Base-by-base conservation (phyloP, 192 early-diverging fungal genomes). In the Globomyces pollinis-pini region DNA sequence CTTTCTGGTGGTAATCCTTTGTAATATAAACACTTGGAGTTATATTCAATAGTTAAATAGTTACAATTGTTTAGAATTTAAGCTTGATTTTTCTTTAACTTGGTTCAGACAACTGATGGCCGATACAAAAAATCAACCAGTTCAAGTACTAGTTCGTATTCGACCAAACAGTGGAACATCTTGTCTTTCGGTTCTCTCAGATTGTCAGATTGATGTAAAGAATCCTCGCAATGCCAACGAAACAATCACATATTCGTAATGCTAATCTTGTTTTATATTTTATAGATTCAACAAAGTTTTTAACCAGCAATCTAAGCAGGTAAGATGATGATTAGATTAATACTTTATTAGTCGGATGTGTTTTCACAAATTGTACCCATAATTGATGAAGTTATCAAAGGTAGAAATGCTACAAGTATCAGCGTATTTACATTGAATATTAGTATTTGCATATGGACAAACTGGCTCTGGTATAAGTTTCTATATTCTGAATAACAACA, bases 381-480 rank as follows among this genome's bases (percentile, higher is more conserved):
- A 3, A 34, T 61, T 3, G 34, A 50, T 20, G n/a, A 26, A 26
- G 36, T 38, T 23, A 24, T 45, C 12, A n/a, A 33, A 12, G 38
- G 31, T 2, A 33, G 16, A 23, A 61, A 50, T 43, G 45, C 33
- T 77, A 91, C 91, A 28, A 26, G 44, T 47, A n/a, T 28, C 5
- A 12, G 2, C 3, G 8, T 21, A 26, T 4, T 47, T 12, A 47
- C 28, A n/a, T n/a, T n/a, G n/a, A n/a, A n/a, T n/a, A n/a, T 26
- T 47, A 11, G 88, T 89, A 57, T 94, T 94, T 86, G 91, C 90
- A n/a, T 94, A 94, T 66, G 90, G 91, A 1, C 91, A 94, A 60
- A 94, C 90, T 5, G 88, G 88, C 60, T 82, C 76, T 51, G 91
- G 91, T n/a, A n/a, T n/a, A n/a, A n/a, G n/a, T n/a, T n/a, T n/a